Evolutionary conservation across 257 asterid genomes (phyloP).

Genomic region (Salvia hispanica): DNA sequence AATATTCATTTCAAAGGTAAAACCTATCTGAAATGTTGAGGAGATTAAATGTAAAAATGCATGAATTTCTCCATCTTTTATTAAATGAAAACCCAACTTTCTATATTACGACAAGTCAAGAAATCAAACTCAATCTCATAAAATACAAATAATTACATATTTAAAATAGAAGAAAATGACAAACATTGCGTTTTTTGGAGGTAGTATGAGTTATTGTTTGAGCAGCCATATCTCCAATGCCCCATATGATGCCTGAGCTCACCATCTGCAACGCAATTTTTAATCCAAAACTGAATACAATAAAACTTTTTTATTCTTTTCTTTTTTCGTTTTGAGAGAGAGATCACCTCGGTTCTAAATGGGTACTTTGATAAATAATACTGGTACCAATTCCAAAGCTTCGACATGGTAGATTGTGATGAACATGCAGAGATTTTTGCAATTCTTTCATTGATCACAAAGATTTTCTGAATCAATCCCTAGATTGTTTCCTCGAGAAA

Average conservation of each 20-base stretch:
- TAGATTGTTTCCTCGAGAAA: constrained; percentile 13
- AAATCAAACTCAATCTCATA: background rate
- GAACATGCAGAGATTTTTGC: background rate
- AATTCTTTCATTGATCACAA: background rate
- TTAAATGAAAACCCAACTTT: too few relatives aligned
- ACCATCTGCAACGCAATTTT: constrained; percentile 11
- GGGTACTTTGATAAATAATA: constrained; percentile 68
- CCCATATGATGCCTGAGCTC: constrained; percentile 83
- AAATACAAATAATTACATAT: background rate
- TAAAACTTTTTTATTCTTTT: too few relatives aligned
- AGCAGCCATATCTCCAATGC: constrained; percentile 75
- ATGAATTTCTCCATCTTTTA: too few relatives aligned
- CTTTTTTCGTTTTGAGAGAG: background rate
- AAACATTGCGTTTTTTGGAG: constrained; percentile 30
- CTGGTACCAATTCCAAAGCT: constrained; percentile 73
- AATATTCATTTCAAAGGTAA: background rate
- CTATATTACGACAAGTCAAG: too few relatives aligned
- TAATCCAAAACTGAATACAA: background rate
- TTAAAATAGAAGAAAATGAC: background rate
- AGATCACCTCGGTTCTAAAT: constrained; percentile 66
- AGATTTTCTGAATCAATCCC: constrained; percentile 5
- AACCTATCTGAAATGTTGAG: background rate
- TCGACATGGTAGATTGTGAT: constrained; percentile 43
- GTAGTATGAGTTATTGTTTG: constrained; percentile 74
- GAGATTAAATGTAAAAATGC: background rate